phyloP scores from a whole-genome alignment of 345 rosid species.

The Hypericum perforatum region DNA sequence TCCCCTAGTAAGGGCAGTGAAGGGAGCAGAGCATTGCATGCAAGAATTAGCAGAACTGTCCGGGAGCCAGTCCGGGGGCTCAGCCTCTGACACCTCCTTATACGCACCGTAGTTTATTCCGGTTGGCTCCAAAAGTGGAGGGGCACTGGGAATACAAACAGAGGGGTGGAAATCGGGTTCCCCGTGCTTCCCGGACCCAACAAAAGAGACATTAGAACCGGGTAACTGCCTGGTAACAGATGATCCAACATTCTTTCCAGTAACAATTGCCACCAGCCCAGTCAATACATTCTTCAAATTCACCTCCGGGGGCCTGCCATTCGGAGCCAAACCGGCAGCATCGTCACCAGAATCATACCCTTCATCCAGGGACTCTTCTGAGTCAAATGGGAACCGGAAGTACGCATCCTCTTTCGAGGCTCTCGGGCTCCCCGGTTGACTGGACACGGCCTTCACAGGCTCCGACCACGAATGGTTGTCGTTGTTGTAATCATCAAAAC shows the following conservation, averaged over 20 bases:
- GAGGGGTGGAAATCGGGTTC: slow-evolving; percentile 73
- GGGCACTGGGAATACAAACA: slow-evolving; percentile 92
- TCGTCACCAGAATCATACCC: slow-evolving; percentile 54
- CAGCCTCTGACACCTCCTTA: slow-evolving; percentile 72
- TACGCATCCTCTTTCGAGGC: slow-evolving; percentile 25
- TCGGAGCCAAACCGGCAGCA: slow-evolving; percentile 10
- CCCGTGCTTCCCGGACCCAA: slow-evolving; percentile 65
- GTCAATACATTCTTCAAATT: slow-evolving; percentile 70
- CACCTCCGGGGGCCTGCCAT: slow-evolving; percentile 42
- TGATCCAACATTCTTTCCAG: slow-evolving; percentile 44
- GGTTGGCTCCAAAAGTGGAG: slow-evolving; percentile 66
- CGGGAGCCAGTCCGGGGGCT: slow-evolving; percentile 92
- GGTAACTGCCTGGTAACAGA: slow-evolving; percentile 26
- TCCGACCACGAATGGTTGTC: slow-evolving; percentile 10
- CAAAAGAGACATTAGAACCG: slow-evolving; percentile 64
- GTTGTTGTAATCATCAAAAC: slow-evolving; percentile 13
- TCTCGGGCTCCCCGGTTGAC: slow-evolving; percentile 1
- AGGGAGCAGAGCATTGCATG: slow-evolving; percentile 74
- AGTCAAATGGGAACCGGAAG: slow-evolving; percentile 36
- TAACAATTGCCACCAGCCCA: slow-evolving; percentile 73
- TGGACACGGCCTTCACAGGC: background rate
- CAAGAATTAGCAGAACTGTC: slow-evolving; percentile 72
- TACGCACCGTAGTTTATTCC: slow-evolving; percentile 45
- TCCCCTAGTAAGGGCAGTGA: slow-evolving; percentile 75
- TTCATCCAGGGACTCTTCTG: slow-evolving; percentile 45